These are phyloP conservation scores for Trametes hirsuta DNA, from an alignment of 1,284 basidiomycete species.

Conservation along the genomic window DNA sequence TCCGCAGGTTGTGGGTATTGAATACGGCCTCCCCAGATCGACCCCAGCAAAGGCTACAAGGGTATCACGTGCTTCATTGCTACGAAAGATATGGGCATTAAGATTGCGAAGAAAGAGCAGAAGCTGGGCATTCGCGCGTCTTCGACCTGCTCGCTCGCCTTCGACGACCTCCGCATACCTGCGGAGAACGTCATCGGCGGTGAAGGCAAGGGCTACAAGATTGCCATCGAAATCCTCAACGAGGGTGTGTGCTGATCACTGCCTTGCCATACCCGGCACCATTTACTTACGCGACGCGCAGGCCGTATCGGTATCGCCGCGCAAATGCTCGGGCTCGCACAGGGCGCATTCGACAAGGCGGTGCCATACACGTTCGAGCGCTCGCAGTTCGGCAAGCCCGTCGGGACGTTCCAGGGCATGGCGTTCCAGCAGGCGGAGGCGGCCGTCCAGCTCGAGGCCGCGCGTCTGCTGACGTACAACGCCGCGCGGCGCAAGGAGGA, in stretches of 20 bases:
- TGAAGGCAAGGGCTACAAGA: slow-evolving; percentile 96
- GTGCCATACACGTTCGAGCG: slow-evolving; percentile 95
- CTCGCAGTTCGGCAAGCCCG: slow-evolving; percentile 90
- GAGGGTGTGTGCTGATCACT: slow-evolving; percentile 55
- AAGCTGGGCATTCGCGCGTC: slow-evolving; percentile 97
- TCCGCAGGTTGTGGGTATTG: background rate
- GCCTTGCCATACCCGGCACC: slow-evolving; percentile 30
- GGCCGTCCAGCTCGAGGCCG: slow-evolving; percentile 88
- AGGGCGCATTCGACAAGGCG: slow-evolving; percentile 94
- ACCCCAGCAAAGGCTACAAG: slow-evolving; percentile 96
- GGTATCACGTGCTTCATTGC: slow-evolving; percentile 98
- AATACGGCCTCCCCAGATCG: slow-evolving; percentile 49
- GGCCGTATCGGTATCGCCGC: slow-evolving; percentile 96
- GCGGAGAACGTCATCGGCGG: slow-evolving; percentile 94
- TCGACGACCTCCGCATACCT: slow-evolving; percentile 94
- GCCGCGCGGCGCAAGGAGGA: slow-evolving; percentile 94
- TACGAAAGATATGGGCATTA: slow-evolving; percentile 95
- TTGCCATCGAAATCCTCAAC: slow-evolving; percentile 97
- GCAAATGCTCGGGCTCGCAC: slow-evolving; percentile 95
- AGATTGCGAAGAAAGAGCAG: slow-evolving; percentile 99
- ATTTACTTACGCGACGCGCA: slow-evolving; percentile 32
- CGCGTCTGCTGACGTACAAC: slow-evolving; percentile 95
- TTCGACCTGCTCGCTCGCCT: slow-evolving; percentile 96
- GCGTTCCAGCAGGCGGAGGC: slow-evolving; percentile 93
- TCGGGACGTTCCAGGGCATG: slow-evolving; percentile 96